Evolutionary conservation across 1,284 basidiomycete species (phyloP), one percentile per base, ranked within the genome.

Genomic region (Pascua sp.): DNA sequence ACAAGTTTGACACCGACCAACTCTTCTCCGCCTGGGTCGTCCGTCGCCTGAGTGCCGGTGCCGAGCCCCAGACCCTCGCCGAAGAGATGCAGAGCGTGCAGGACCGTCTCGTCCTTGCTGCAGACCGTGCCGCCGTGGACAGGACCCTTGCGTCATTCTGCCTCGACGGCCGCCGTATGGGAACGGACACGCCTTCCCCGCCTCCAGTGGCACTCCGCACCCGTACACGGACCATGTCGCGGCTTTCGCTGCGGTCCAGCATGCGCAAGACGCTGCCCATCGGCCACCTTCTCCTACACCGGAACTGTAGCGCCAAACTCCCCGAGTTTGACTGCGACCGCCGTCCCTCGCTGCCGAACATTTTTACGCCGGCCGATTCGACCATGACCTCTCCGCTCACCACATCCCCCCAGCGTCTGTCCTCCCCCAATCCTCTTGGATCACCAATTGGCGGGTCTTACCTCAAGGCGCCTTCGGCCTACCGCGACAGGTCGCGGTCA

Each of bases 331-430:
- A 61, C n/a, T 13, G 32, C 39, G 62, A 67, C 11, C 66, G 69
- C 4, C 53, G 69, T 5, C 71, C 71, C 0, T 68, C 67, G n/a
- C 51, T 71, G 40, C 68, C 70, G 2, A 52, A 51, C n/a, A 49
- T 61, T 4, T 59, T 60, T 1, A 38, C 44, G 16, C 42, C 47
- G 1, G 43, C 51, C 1, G 56, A 53, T 4, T 11, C 50, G 3
- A 8, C 44, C 8, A 32, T 39, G 2, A 54, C n/a, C 49, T 32
- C 40, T 32, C 24, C 24, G 24, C 3, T 32, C 24, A 32, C 24
- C 24, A 32, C 24, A 3, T 32, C 24, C 4, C 24, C 24, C 7
- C 24, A 32, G 24, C 24, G 24, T 32, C 24, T 32, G 24, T 32
- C 24, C 24, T 32, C 24, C 24, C 24, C 24, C 7, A 32, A 32